Evolutionary conservation across 106 monocot species (phyloP).

Genomic region (Allium cepa): DNA sequence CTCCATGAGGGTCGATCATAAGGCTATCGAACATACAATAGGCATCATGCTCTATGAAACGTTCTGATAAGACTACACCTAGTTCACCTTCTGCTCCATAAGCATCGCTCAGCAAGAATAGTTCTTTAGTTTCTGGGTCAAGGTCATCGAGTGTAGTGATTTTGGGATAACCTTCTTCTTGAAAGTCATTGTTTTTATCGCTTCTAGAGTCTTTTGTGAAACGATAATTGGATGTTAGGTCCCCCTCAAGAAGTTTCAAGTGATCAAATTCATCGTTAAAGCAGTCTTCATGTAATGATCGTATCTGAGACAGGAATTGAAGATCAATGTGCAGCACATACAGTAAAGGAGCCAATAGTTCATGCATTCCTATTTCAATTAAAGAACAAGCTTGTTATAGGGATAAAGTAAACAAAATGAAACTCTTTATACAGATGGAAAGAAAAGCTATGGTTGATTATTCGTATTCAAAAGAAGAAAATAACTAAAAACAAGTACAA

Average conservation of each 20-base stretch:
- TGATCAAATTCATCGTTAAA: constrained; percentile 76
- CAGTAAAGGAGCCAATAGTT: constrained; percentile 86
- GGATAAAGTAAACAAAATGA: too few relatives aligned
- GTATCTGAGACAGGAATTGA: constrained; percentile 55
- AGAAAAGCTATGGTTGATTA: too few relatives aligned
- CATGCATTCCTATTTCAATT: constrained; percentile 81
- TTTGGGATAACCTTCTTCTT: constrained; percentile 20
- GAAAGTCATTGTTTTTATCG: constrained; percentile 2
- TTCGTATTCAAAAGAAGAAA: too few relatives aligned
- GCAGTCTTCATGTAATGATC: constrained; percentile 47
- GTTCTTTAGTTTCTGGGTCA: constrained; percentile 61
- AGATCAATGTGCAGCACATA: constrained; percentile 83
- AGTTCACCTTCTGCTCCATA: constrained; percentile 96
- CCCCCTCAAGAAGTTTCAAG: constrained; percentile 27
- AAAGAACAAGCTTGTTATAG: not conserved
- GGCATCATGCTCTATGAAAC: constrained; percentile 94
- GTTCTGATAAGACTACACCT: constrained; percentile 78
- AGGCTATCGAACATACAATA: constrained; percentile 86
- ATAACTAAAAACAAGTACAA: too few relatives aligned
- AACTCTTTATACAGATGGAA: too few relatives aligned
- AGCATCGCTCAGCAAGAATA: constrained; percentile 67
- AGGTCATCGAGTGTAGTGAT: constrained; percentile 52
- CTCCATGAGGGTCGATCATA: constrained; percentile 57
- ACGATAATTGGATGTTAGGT: constrained; percentile 27
- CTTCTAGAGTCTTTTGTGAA: constrained; percentile 24